These are phyloP conservation scores for Cylindrodendrum hubeiense DNA, from an alignment of 2,329 filamentous ascomycete genomes.

Conservation along the genomic window DNA sequence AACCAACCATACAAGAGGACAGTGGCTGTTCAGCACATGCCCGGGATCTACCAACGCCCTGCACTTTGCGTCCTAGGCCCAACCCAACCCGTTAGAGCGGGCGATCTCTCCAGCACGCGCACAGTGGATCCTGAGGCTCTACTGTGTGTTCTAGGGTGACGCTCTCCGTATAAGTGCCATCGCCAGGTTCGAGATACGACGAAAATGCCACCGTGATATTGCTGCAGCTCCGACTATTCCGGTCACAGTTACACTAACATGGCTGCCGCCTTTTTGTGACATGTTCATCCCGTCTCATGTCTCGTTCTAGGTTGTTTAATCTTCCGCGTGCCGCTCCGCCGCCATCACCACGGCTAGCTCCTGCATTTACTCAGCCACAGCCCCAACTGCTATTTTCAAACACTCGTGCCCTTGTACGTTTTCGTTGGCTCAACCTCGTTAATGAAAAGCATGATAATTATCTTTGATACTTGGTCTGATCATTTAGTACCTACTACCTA, in stretches of 20 bases:
- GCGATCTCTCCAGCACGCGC: not conserved
- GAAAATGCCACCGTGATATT: not conserved
- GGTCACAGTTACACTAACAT: not conserved
- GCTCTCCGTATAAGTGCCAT: not conserved
- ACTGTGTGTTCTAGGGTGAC: not conserved
- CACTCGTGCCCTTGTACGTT: not conserved
- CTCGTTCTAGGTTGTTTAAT: not conserved
- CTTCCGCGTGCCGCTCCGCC: conserved; percentile 13
- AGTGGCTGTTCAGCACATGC: too few species aligned
- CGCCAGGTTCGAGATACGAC: too few species aligned
- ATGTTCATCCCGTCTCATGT: not conserved
- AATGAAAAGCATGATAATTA: not conserved
- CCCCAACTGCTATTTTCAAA: conserved; percentile 40
- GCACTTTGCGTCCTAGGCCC: too few species aligned
- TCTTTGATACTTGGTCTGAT: not conserved
- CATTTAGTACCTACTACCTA: not conserved
- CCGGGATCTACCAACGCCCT: too few species aligned
- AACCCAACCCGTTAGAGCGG: too few species aligned
- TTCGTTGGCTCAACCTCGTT: not conserved
- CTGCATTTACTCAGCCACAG: conserved; percentile 37
- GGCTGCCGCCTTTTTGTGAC: not conserved
- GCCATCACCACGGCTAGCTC: conserved; percentile 12
- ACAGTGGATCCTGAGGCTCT: not conserved
- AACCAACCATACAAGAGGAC: not conserved
- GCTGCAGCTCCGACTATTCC: not conserved